These are phyloP conservation scores for Favolaschia claudopus DNA, from an alignment of 768 basidiomycete genomes.

Conservation along the genomic window DNA sequence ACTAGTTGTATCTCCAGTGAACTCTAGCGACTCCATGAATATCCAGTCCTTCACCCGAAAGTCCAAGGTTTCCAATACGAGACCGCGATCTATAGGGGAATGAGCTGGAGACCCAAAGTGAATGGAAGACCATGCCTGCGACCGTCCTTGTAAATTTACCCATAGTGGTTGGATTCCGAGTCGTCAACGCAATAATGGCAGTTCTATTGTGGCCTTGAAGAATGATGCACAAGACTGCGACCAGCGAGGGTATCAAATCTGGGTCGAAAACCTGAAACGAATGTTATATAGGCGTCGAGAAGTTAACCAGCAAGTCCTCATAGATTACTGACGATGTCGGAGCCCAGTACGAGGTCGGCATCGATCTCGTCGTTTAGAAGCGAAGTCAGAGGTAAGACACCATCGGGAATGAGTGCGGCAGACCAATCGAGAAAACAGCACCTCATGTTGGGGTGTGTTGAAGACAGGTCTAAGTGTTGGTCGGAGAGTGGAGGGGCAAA, in stretches of 20 bases:
- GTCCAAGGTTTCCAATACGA: slow-evolving; percentile 37
- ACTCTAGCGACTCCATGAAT: slow-evolving; percentile 36
- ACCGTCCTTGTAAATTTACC: slow-evolving; percentile 49
- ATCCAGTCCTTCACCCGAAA: slow-evolving; percentile 14
- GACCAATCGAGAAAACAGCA: slow-evolving; percentile 71
- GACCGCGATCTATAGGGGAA: slow-evolving; percentile 25
- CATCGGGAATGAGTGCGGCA: slow-evolving; percentile 52
- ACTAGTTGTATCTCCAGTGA: slow-evolving; percentile 42
- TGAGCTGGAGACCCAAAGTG: background rate
- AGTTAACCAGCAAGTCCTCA: too few relatives aligned
- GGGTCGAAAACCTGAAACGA: slow-evolving; percentile 73
- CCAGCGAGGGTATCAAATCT: slow-evolving; percentile 61
- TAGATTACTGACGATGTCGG: slow-evolving; percentile 66
- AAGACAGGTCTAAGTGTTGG: slow-evolving; percentile 59
- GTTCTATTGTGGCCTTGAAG: slow-evolving; percentile 38
- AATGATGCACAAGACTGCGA: slow-evolving; percentile 55
- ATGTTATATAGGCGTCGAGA: too few relatives aligned
- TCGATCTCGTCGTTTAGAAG: slow-evolving; percentile 52
- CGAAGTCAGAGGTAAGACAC: slow-evolving; percentile 30
- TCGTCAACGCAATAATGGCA: slow-evolving; percentile 60
- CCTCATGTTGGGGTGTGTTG: slow-evolving; percentile 52
- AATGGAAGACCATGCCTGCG: slow-evolving; percentile 31
- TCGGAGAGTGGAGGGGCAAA: slow-evolving; percentile 22
- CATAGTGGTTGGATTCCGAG: slow-evolving; percentile 63
- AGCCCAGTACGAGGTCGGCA: slow-evolving; percentile 71